Evolutionary conservation across 352 stramenopile species (phyloP), one percentile per base, ranked within the genome.

Genomic region (Paralagenidium karlingii): DNA sequence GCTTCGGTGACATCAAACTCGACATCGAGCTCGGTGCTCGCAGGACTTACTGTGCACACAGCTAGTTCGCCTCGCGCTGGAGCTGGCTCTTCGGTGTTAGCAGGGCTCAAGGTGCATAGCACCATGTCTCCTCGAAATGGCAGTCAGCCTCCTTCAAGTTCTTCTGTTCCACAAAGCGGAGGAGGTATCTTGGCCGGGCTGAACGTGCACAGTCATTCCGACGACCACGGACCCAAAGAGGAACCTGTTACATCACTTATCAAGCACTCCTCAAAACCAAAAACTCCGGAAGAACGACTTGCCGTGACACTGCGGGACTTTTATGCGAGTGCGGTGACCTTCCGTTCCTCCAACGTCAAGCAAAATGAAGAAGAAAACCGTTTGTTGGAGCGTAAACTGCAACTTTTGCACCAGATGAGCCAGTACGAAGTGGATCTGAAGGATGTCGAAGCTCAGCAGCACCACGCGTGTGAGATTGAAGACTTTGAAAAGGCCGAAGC

Each of bases 401-500:
- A 82, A 38, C 56, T 87, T 1, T 52, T 61, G 19, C 66, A 67
- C 34, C 77, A 85, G 42, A 38, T 91, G n/a, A 75, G 58, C 21
- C 71, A 86, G 49, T 85, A 82, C 39, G 70, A 84, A 45, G 62
- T 86, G 32, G 77, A 91, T 49, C 49, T 91, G 22, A 62, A 59
- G 10, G 65, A 78, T 8, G 63, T 91, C n/a, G 77, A 91, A 45
- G 74, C 64, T 9, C 69, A 86, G 49, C 77, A 91, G 37, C 64
- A 88, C 13, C 74, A 82, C 33, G 74, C 77, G 2, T 74, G 65
- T 28, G 71, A 86, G 43, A 60, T 84, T 22, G 77, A 91, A 37
- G 77, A 91, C 56, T 91, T 91, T 38, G 77, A 91, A 34, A 80
- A 78, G 25, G 77, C 77, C 0, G 77, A 91, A 34, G 67, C 77